phyloP scores from a whole-genome alignment of 2,329 filamentous ascomycete species.

The Colletotrichum lindemuthianum region DNA sequence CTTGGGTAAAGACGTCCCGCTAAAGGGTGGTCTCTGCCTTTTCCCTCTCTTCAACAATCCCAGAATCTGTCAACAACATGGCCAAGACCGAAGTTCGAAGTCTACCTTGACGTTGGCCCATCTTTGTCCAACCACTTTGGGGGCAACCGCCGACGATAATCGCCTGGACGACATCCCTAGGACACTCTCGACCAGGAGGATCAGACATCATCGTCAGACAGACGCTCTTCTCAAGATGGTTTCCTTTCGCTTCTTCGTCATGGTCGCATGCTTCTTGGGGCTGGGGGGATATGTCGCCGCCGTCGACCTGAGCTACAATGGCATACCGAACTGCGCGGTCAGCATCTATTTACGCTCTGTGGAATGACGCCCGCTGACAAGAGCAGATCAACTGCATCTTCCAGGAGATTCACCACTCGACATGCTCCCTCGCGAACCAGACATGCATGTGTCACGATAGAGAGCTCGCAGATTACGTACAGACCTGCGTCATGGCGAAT shows the following conservation, averaged over 20 bases:
- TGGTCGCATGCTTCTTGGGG: constrained; percentile 22
- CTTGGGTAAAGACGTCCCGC: neutral
- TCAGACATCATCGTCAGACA: neutral
- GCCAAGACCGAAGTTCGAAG: neutral
- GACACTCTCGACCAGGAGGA: neutral
- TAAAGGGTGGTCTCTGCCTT: neutral
- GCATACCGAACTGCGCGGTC: constrained; percentile 24
- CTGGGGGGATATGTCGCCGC: neutral
- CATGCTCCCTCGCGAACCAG: constrained; percentile 20
- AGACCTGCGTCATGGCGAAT: constrained; percentile 20
- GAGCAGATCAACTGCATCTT: constrained; percentile 16
- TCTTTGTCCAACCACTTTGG: neutral
- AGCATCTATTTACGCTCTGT: neutral
- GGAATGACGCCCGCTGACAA: constrained; percentile 1
- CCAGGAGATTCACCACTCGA: constrained; percentile 22
- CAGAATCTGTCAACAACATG: constrained; percentile 1
- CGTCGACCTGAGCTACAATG: neutral
- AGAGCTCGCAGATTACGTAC: constrained; percentile 10
- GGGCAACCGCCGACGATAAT: neutral
- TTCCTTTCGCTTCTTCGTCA: constrained; percentile 9
- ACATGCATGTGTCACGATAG: constrained; percentile 29
- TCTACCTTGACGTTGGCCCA: constrained; percentile 1
- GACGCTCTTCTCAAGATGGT: constrained; percentile 9
- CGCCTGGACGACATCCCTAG: no score
- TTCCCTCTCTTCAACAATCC: constrained; percentile 1